Evolutionary conservation across 768 basidiomycete species (phyloP).

Genomic region (Chalciporus sphaerocephalus): DNA sequence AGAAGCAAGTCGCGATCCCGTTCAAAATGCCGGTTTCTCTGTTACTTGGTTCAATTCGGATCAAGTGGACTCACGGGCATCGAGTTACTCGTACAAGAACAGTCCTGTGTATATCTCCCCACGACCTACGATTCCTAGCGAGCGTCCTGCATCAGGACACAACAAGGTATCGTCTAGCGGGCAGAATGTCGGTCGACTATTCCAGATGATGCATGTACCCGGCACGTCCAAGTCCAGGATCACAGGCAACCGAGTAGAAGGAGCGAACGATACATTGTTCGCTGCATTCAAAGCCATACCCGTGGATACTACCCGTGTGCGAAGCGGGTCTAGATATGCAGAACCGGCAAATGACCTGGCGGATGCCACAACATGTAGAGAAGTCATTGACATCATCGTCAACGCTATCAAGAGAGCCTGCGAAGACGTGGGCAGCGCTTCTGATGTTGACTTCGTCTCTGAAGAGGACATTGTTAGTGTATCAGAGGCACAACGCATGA

Average conservation of each 20-base stretch:
- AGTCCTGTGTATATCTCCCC: constrained; percentile 35
- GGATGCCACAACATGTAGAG: constrained; percentile 64
- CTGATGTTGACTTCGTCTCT: constrained; percentile 45
- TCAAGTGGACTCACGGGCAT: constrained; percentile 65
- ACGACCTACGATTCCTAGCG: not conserved
- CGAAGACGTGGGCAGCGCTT: constrained; percentile 49
- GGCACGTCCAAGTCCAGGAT: constrained; percentile 28
- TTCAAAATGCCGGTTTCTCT: constrained; percentile 85
- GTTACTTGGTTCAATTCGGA: constrained; percentile 72
- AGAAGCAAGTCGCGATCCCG: constrained; percentile 82
- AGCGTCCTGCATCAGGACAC: not conserved
- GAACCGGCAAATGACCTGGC: constrained; percentile 60
- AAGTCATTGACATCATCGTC: constrained; percentile 73
- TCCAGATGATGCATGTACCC: constrained; percentile 25
- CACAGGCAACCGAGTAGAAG: constrained; percentile 31
- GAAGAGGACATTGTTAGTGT: constrained; percentile 78
- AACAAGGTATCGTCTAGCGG: not conserved
- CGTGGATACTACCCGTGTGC: constrained; percentile 53
- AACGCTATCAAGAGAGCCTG: constrained; percentile 67
- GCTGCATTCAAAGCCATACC: constrained; percentile 80
- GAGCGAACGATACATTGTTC: constrained; percentile 43
- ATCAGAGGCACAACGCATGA: constrained; percentile 79
- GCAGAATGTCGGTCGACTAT: constrained; percentile 16
- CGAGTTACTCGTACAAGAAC: constrained; percentile 85
- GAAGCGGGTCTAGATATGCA: constrained; percentile 43